Conservation (phyloP, 1,284 basidiomycete species). For the Volvariella surrecta region DNA sequence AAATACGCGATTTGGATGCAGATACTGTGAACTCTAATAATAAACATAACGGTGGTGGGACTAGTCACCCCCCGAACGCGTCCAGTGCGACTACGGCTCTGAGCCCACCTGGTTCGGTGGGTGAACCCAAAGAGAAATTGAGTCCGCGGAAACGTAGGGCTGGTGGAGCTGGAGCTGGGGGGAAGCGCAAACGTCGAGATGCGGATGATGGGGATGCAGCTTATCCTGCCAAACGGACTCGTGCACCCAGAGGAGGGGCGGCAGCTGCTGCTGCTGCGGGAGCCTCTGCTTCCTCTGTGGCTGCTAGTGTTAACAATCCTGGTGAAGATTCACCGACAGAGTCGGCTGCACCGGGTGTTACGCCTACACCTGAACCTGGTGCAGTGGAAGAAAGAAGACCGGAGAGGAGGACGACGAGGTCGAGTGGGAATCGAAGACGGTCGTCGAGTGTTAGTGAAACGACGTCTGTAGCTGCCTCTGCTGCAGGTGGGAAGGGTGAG, state of each 20-base stretch:
- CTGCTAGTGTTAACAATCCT: constrained; percentile 16
- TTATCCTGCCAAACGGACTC: constrained; percentile 62
- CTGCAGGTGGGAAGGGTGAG: constrained; percentile 9
- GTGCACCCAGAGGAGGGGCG: constrained; percentile 45
- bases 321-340: constrained; percentile 22
- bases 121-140: constrained; percentile 27
- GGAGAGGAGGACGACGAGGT: constrained; percentile 38
- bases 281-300: constrained; percentile 39
- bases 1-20: constrained; percentile 41
- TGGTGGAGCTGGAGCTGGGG: constrained; percentile 28
- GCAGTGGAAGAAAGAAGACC: constrained; percentile 19
- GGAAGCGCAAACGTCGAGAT: constrained; percentile 52
- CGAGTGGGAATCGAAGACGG: constrained; percentile 30
- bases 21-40: constrained; percentile 14
- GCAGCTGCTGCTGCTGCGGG: constrained; percentile 62
- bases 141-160: constrained; percentile 33
- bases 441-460: constrained; percentile 37
- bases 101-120: constrained; percentile 24
- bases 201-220: constrained; percentile 54
- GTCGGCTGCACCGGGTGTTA: constrained; percentile 10
- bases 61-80: neutral
- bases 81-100: constrained; percentile 12
- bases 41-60: constrained; percentile 9
- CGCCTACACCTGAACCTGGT: constrained; percentile 18
- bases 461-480: constrained; percentile 24